Base-by-base conservation (phyloP, 352 stramenopile genomes). In the Pythium myriotylum region DNA sequence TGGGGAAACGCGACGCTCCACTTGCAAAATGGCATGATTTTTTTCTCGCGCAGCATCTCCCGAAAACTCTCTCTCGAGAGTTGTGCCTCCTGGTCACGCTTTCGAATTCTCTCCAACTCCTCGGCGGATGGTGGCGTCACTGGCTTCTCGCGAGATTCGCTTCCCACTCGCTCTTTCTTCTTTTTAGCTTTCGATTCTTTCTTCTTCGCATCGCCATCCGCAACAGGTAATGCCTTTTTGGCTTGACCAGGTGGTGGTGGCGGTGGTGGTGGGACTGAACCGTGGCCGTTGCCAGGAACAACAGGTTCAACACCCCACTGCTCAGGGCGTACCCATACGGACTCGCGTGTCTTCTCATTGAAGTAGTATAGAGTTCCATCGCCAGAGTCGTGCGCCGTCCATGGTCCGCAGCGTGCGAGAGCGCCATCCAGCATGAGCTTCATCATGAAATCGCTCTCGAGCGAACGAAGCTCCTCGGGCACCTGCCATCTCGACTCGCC, bases 281-380 rank as follows among this genome's bases (percentile, higher is more conserved):
- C 27, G 12, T 52, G 46, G 2, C 66, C 55, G 41, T 59, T 65
- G 7, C 53, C 54, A 9, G 53, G 26, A 8, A 56, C 51, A 22
- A 73, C 60, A 14, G 51, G 32, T 45, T 62, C 56, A 20, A 48
- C 39, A 2, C 76, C 79, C 85, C 85, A 94, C 17, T 91, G 74
- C 10, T 61, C 65, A 2, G 85, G 85, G 17, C 79, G 77, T 65
- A 91, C 81, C 85, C 85, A 94, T 41, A 81, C 72, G 1, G 83
- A 92, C 50, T 66, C 68, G 14, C 79, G 77, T 6, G 81, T 88
- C 55, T 82, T 86, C 5, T 79, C 59, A 45, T 94, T 88, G 53
- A 92, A 92, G 59, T 92, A 94, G 52, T 92, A 94, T 22, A 92
- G 58, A 40, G 82, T 88, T 2, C 78, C 85, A 29, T 88, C 82